phyloP scores from a whole-genome alignment of 73 alveolate species.

The Tetrahymena borealis region DNA sequence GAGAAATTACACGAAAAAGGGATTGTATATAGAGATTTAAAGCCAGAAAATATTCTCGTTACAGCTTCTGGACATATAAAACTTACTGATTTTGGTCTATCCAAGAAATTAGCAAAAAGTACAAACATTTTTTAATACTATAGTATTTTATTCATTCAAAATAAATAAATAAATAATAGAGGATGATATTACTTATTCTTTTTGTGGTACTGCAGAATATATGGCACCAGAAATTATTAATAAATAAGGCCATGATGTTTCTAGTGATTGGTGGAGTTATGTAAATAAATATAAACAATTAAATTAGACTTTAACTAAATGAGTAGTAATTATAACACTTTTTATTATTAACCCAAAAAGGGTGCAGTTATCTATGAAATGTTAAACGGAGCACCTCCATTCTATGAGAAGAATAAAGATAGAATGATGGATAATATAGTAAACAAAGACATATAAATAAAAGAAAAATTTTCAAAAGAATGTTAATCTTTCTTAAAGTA shows the following conservation, averaged over 20 bases:
- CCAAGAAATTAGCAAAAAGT: conserved; percentile 48
- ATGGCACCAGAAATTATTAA: conserved; percentile 28
- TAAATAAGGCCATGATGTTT: background rate
- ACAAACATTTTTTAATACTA: background rate
- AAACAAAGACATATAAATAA: background rate
- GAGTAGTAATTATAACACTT: background rate
- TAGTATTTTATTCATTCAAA: background rate
- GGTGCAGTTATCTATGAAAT: conserved; percentile 65
- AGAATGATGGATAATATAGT: conserved; percentile 61
- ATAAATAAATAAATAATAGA: background rate
- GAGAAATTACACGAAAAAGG: conserved; percentile 52
- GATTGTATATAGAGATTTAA: conserved; percentile 72
- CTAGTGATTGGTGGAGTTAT: conserved; percentile 14
- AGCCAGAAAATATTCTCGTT: conserved; percentile 70
- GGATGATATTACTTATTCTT: conserved; percentile 1
- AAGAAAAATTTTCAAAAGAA: background rate
- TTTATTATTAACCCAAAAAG: background rate
- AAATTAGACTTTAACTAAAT: background rate
- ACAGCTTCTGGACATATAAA: conserved; percentile 71
- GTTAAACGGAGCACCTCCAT: conserved; percentile 73
- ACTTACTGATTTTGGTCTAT: conserved; percentile 75
- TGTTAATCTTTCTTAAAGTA: background rate
- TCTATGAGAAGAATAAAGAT: conserved; percentile 53
- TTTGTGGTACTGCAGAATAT: conserved; percentile 49
- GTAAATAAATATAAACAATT: background rate